Evolutionary conservation across 2,329 filamentous ascomycete genomes (phyloP).

Genomic region (Pezicula radicicola): DNA sequence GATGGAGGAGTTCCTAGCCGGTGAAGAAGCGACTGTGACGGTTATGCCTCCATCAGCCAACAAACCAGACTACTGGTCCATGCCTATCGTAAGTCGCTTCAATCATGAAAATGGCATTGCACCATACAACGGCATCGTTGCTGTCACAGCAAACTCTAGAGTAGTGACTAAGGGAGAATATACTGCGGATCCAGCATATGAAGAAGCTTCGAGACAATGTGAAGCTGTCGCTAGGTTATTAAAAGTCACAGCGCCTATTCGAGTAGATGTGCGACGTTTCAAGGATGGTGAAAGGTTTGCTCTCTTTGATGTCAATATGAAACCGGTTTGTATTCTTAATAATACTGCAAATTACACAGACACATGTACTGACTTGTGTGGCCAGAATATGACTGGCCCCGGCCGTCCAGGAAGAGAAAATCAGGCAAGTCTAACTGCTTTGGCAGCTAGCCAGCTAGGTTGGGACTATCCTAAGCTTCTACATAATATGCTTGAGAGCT

Average conservation of each 20-base stretch:
- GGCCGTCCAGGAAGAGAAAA: constrained; percentile 44
- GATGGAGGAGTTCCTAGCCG: constrained; percentile 44
- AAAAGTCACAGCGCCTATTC: constrained; percentile 39
- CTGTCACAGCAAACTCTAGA: constrained; percentile 44
- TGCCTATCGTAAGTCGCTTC: constrained; percentile 43
- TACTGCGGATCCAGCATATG: constrained; percentile 29
- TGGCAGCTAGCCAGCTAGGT: constrained; percentile 38
- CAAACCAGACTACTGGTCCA: constrained; percentile 34
- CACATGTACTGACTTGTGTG: neutral
- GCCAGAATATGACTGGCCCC: constrained; percentile 43
- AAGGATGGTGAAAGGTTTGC: constrained; percentile 34
- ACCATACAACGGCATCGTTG: constrained; percentile 45
- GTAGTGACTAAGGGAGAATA: constrained; percentile 31
- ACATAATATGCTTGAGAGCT: constrained; percentile 31
- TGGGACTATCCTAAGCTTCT: constrained; percentile 40
- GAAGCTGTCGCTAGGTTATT: constrained; percentile 36
- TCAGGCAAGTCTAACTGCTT: constrained; percentile 42
- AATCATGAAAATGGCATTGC: constrained; percentile 45
- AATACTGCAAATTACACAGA: neutral
- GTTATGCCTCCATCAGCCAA: constrained; percentile 43
- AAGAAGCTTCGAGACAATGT: constrained; percentile 33
- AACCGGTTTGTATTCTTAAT: constrained; percentile 35
- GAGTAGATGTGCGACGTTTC: constrained; percentile 43
- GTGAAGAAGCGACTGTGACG: constrained; percentile 47
- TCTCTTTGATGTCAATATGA: constrained; percentile 50